phyloP scores from a whole-genome alignment of 768 basidiomycete species.

The Tephrocybe sp. region DNA sequence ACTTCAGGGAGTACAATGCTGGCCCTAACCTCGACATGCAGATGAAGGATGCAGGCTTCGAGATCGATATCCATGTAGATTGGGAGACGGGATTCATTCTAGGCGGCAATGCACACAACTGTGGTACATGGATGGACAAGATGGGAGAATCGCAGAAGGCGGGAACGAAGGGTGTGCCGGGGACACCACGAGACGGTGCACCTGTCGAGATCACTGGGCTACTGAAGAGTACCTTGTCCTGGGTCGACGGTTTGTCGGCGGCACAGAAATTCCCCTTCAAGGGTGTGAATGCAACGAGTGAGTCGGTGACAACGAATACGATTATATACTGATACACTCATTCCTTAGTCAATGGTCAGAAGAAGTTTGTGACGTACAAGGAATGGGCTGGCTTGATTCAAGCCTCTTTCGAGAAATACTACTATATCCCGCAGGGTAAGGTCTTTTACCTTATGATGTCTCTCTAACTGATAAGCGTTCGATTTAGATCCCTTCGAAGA shows the following conservation, averaged over 20 bases:
- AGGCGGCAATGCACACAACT: constrained; percentile 85
- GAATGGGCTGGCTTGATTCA: constrained; percentile 90
- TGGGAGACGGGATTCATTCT: constrained; percentile 91
- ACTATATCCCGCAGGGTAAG: constrained; percentile 84
- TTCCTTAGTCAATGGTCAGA: constrained; percentile 65
- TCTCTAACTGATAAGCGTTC: neutral
- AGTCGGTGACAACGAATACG: constrained; percentile 28
- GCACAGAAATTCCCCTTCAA: constrained; percentile 83
- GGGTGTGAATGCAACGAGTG: constrained; percentile 81
- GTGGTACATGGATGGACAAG: constrained; percentile 98
- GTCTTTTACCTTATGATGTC: constrained; percentile 4
- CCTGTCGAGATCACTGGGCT: constrained; percentile 95
- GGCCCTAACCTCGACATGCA: constrained; percentile 97
- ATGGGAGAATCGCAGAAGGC: constrained; percentile 94
- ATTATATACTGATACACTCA: neutral
- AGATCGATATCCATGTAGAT: constrained; percentile 92
- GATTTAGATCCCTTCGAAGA: constrained; percentile 71
- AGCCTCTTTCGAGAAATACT: constrained; percentile 83
- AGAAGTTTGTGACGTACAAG: constrained; percentile 77
- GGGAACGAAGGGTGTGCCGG: constrained; percentile 93
- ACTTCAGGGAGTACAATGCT: constrained; percentile 95
- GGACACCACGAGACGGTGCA: constrained; percentile 93
- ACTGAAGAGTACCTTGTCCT: constrained; percentile 88
- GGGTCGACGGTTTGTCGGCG: constrained; percentile 71
- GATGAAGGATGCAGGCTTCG: constrained; percentile 91